Evolutionary conservation across 805 yeast species (phyloP).

Genomic region (Barnettozyma pratensis): DNA sequence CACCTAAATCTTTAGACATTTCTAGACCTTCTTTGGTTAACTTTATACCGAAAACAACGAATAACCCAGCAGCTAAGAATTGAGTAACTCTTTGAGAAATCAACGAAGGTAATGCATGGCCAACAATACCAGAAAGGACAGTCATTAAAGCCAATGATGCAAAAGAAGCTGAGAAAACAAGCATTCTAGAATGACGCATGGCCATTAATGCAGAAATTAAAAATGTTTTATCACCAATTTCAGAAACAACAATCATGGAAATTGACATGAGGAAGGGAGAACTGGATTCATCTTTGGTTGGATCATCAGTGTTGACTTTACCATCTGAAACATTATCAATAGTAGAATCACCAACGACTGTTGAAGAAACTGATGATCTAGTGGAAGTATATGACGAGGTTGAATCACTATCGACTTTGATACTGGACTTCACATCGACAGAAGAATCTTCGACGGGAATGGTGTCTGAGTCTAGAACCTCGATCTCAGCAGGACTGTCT

Average conservation of each 20-base stretch:
- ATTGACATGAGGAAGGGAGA: constrained; percentile 68
- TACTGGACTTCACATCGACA: too few species aligned
- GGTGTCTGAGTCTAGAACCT: constrained; percentile 20
- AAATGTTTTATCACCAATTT: constrained; percentile 96
- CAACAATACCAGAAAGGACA: constrained; percentile 81
- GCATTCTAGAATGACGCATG: constrained; percentile 79
- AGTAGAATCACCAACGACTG: not conserved
- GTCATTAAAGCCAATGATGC: constrained; percentile 88
- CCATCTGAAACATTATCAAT: not conserved
- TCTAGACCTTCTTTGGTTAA: constrained; percentile 74
- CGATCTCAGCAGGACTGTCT: constrained; percentile 20
- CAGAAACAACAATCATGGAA: constrained; percentile 92
- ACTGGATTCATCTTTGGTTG: not conserved
- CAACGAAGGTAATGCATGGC: constrained; percentile 83
- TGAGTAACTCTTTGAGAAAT: constrained; percentile 78
- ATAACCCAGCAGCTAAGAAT: constrained; percentile 73
- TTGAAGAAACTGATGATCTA: not conserved
- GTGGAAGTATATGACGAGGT: not conserved
- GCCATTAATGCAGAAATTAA: constrained; percentile 97
- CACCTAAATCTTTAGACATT: constrained; percentile 80
- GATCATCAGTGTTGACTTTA: not conserved
- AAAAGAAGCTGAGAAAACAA: constrained; percentile 88
- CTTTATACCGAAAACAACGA: constrained; percentile 76
- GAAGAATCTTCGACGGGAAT: constrained; percentile 18
- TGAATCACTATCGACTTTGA: not conserved